Evolutionary conservation across 495 filamentous ascomycete genomes (phyloP), one percentile per base, ranked within the genome.

Genomic region (Talaromyces wortmannii): DNA sequence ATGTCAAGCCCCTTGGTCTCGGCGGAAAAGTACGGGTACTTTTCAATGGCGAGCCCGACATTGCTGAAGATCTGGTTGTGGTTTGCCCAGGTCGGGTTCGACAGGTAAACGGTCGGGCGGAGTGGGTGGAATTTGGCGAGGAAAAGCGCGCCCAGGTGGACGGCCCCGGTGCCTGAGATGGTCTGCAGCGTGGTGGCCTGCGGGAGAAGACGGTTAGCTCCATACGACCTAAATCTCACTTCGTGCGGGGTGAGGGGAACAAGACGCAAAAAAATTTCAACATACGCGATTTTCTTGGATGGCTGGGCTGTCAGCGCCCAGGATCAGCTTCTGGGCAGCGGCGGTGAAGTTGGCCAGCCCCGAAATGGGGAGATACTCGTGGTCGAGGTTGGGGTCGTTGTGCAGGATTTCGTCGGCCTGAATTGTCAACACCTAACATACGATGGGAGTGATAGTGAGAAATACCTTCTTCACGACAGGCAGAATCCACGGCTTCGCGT

Each of bases 21-120:
- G 61, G 85, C 75, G 60, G 82, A 82, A 78, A 96, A 99, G 79
- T 99, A 99, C 11, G 94, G 95, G 77, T 99, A 99, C 57, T 78
- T 78, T 51, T 85, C 83, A 61, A 89, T 83, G 10, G 83, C 77
- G 30, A 97, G 75, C 64, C 79, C 73, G 67, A 97, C 91, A 69
- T 99, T 99, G 65, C 78, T 80, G 78, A 99, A 96, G 76, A 99
- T 96, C 69, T 99, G 94, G 78, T 92, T 83, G 83, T 99, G 94
- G 73, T 99, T 99, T 55, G 87, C 89, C 94, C 94, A 99, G 47
- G 94, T 99, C 53, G 94, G 94, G 62, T 85, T 86, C 63, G 90
- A 95, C 71, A 97, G 79, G 76, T 96, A 95, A 70, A 95, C 80
- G 55, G 81, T 76, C 63, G 86, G 86, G 64, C 79, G 79, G 33